Evolutionary conservation across 306 rosid species (phyloP).

Genomic region (Alnus glutinosa): DNA sequence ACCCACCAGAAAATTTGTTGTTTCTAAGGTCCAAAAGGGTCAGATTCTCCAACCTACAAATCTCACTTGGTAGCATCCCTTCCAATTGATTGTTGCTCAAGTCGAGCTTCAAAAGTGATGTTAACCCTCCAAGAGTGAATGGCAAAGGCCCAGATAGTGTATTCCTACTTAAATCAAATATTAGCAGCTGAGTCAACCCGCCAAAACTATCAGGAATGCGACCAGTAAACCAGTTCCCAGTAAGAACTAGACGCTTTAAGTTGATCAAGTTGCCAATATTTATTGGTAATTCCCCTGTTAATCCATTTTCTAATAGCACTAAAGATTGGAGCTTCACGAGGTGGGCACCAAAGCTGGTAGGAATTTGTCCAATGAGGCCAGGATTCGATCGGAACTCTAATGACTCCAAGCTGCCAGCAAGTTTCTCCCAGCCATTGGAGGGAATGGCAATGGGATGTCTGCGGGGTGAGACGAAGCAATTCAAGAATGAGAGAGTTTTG

Average conservation of each 20-base stretch:
- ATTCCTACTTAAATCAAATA: conserved; percentile 78
- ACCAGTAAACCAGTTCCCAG: conserved; percentile 59
- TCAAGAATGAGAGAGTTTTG: conserved; percentile 66
- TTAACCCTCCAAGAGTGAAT: conserved; percentile 48
- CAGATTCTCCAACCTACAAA: conserved; percentile 49
- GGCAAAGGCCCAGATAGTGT: conserved; percentile 72
- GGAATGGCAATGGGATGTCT: conserved; percentile 54
- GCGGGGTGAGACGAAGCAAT: conserved; percentile 57
- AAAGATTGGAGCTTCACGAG: conserved; percentile 77
- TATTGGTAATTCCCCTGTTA: conserved; percentile 64
- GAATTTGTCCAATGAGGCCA: conserved; percentile 64
- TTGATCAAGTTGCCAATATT: conserved; percentile 51
- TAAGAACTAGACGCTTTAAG: conserved; percentile 66
- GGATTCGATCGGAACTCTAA: conserved; percentile 77
- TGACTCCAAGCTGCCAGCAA: conserved; percentile 61
- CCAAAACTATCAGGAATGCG: conserved; percentile 54
- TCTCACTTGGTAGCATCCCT: conserved; percentile 50
- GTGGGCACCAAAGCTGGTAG: conserved; percentile 42
- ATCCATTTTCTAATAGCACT: conserved; percentile 59
- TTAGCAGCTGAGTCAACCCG: conserved; percentile 49
- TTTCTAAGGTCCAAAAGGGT: conserved; percentile 81
- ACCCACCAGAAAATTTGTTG: conserved; percentile 75
- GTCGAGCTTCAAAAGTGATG: conserved; percentile 77
- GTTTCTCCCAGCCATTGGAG: conserved; percentile 58
- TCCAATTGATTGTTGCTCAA: conserved; percentile 61